Percentiles rank a stretch among this genome's conserved stretches.
Conservation (phyloP, 768 basidiomycete species). For the Leccinum subgranulosum region DNA sequence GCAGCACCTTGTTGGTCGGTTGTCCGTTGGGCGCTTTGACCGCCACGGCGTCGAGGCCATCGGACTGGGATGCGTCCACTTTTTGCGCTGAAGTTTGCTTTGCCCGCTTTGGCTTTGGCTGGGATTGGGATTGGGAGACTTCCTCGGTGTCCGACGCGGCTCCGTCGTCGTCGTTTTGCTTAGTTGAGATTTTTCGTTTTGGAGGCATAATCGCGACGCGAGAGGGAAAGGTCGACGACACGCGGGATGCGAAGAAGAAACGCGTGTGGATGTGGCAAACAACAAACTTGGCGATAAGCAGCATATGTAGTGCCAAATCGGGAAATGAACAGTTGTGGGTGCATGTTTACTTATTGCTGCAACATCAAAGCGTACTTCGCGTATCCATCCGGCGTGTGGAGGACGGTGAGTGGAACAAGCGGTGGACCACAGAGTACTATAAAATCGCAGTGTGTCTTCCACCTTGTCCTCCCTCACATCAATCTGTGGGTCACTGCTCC, state of each 20-base stretch:
- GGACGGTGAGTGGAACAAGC: too few species aligned
- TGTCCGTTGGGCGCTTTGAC: conserved; percentile 44
- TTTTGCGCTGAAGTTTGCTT: conserved; percentile 18
- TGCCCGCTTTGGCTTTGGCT: conserved; percentile 20
- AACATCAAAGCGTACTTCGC: too few species aligned
- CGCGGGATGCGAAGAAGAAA: not conserved
- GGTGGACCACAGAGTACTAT: not conserved
- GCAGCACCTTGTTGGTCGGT: conserved; percentile 72
- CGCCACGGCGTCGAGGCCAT: not conserved
- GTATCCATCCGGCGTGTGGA: too few species aligned
- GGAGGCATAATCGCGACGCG: conserved; percentile 22
- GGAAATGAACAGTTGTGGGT: not conserved
- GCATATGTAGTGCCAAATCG: not conserved
- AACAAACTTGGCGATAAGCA: not conserved
- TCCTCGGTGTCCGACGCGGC: conserved; percentile 32
- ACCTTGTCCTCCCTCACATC: not conserved
- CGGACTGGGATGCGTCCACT: conserved; percentile 8
- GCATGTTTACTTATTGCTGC: too few species aligned
- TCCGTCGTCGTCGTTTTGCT: not conserved
- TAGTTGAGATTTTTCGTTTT: conserved; percentile 23
- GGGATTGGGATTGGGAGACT: conserved; percentile 19
- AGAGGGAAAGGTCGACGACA: not conserved
- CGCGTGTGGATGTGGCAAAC: too few species aligned
- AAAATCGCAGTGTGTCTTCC: too few species aligned
- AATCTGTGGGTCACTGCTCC: not conserved